Evolutionary conservation across 2,329 filamentous ascomycete species (phyloP).

Genomic region (Fonsecaea multimorphosa): DNA sequence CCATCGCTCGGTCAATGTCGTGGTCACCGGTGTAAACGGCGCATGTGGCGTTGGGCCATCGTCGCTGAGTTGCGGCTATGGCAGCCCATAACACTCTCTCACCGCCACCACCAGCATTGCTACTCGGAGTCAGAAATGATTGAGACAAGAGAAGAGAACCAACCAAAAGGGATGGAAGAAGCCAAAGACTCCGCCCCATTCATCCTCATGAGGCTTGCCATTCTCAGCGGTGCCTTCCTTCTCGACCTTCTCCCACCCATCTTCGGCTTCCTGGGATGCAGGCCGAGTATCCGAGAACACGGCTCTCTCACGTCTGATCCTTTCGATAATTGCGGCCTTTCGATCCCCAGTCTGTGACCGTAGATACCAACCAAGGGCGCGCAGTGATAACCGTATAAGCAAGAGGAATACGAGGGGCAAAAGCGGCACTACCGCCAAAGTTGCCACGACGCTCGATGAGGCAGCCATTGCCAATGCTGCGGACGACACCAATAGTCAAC

Average conservation of each 20-base stretch:
- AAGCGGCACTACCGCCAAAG: slow-evolving; percentile 31
- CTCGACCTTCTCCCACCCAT: slow-evolving; percentile 74
- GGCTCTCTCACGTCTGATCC: slow-evolving; percentile 28
- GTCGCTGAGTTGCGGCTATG: slow-evolving; percentile 84
- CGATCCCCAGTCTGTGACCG: slow-evolving; percentile 28
- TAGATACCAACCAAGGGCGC: slow-evolving; percentile 32
- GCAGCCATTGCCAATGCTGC: slow-evolving; percentile 37
- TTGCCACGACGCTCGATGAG: slow-evolving; percentile 29
- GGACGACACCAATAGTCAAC: slow-evolving; percentile 9
- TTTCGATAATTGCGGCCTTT: slow-evolving; percentile 33
- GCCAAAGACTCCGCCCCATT: slow-evolving; percentile 85
- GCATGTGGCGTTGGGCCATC: slow-evolving; percentile 87
- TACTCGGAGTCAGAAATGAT: slow-evolving; percentile 46
- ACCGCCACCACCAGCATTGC: slow-evolving; percentile 93
- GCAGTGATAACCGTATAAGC: slow-evolving; percentile 24
- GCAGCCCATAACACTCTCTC: slow-evolving; percentile 97
- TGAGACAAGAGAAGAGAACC: slow-evolving; percentile 40
- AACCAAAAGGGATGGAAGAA: slow-evolving; percentile 99
- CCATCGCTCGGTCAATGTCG: slow-evolving; percentile 78
- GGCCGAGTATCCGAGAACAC: slow-evolving; percentile 47
- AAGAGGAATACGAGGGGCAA: slow-evolving; percentile 29
- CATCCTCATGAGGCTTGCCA: slow-evolving; percentile 54
- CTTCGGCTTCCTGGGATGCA: slow-evolving; percentile 49
- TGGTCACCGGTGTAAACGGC: slow-evolving; percentile 96
- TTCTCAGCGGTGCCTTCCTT: slow-evolving; percentile 54